These are phyloP conservation scores for Neurospora intermedia DNA, from an alignment of 495 filamentous ascomycete genomes.

Conservation along the genomic window DNA sequence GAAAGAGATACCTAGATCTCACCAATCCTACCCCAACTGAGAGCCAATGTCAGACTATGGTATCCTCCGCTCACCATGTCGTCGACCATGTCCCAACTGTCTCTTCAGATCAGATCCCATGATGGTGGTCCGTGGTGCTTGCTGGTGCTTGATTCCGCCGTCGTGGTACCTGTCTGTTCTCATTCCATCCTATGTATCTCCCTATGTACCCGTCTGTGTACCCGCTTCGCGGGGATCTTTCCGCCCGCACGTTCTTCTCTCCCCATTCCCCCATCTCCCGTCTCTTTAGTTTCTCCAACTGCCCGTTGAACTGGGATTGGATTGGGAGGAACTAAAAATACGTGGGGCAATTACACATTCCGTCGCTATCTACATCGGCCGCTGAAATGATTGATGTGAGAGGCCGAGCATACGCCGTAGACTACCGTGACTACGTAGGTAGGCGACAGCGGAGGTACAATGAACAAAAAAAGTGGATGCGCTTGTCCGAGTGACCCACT, in stretches of 20 bases:
- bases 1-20: not conserved
- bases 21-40: not conserved
- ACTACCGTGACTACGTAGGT: not conserved
- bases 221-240: not conserved
- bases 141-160: not conserved
- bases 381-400: not conserved
- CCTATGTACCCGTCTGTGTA: not conserved
- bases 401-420: not conserved
- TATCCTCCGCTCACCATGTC: not conserved
- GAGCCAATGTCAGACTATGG: not conserved
- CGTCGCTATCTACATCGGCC: not conserved
- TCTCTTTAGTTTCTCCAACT: not conserved
- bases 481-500: conserved; percentile 12
- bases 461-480: conserved; percentile 5
- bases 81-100: not conserved
- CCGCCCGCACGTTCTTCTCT: not conserved
- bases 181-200: not conserved
- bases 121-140: not conserved
- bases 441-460: not conserved
- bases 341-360: not conserved
- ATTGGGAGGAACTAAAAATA: not conserved
- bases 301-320: not conserved
- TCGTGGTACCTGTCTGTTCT: not conserved
- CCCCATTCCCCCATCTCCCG: not conserved
- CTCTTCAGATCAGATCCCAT: not conserved